phyloP scores from a whole-genome alignment of 805 yeast species.

The Monosporozyma aquatica region DNA sequence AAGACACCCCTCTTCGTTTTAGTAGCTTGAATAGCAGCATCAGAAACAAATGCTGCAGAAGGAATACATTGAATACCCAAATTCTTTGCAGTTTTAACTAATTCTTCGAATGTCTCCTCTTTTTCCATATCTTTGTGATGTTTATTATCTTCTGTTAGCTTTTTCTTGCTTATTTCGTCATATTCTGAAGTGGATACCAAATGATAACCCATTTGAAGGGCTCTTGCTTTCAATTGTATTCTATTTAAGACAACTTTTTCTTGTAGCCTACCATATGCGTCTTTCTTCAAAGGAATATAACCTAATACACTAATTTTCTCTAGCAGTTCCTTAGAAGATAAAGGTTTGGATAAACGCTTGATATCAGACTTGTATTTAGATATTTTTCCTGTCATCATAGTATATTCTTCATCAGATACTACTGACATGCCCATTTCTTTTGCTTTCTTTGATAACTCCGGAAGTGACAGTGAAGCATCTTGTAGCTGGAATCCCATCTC shows the following conservation, averaged over 20 bases:
- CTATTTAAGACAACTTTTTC: background rate
- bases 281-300: conserved; percentile 1
- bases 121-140: background rate
- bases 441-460: conserved; percentile 9
- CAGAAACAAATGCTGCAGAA: conserved; percentile 1
- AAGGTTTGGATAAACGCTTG: background rate
- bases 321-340: conserved; percentile 21
- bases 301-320: background rate
- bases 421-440: conserved; percentile 22
- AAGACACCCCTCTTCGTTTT: conserved; percentile 1
- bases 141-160: background rate
- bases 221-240: conserved; percentile 1
- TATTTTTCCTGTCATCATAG: background rate
- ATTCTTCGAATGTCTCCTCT: background rate
- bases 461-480: background rate
- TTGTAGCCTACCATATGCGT: conserved; percentile 2
- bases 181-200: background rate
- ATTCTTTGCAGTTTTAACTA: conserved; percentile 3
- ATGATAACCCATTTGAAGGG: conserved; percentile 1
- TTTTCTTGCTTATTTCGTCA: background rate
- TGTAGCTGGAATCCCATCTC: background rate
- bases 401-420: conserved; percentile 20
- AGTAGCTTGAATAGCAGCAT: background rate
- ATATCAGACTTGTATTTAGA: background rate
- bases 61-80: conserved; percentile 4